Evolutionary conservation across 768 basidiomycete species (phyloP).

Genomic region (Suillus ampliporus): DNA sequence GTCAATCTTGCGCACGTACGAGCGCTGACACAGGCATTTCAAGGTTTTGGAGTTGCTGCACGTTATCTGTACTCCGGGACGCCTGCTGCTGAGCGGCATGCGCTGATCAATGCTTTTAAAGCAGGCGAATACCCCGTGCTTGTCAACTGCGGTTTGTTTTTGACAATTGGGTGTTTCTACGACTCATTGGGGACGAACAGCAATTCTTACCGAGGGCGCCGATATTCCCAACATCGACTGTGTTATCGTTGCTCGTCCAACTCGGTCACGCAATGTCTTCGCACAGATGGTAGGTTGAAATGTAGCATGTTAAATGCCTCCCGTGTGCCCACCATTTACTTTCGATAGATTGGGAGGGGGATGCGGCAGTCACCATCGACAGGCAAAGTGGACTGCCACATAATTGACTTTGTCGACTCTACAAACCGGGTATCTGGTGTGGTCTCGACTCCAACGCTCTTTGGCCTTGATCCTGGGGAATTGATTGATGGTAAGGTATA

Average conservation of each 20-base stretch:
- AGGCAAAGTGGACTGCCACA: slow-evolving; percentile 81
- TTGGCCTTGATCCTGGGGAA: slow-evolving; percentile 80
- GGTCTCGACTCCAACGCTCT: slow-evolving; percentile 79
- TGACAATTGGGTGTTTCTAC: not conserved
- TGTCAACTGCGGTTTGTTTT: slow-evolving; percentile 76
- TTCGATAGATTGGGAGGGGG: slow-evolving; percentile 84
- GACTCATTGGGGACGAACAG: slow-evolving; percentile 33
- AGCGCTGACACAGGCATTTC: slow-evolving; percentile 74
- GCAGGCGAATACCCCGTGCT: slow-evolving; percentile 81
- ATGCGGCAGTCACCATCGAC: slow-evolving; percentile 84
- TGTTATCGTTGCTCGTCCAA: slow-evolving; percentile 85
- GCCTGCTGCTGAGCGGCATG: slow-evolving; percentile 62
- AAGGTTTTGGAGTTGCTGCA: slow-evolving; percentile 81
- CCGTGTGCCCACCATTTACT: slow-evolving; percentile 5
- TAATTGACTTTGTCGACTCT: slow-evolving; percentile 92
- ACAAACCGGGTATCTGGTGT: slow-evolving; percentile 70
- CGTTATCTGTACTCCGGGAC: slow-evolving; percentile 79
- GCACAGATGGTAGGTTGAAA: slow-evolving; percentile 79
- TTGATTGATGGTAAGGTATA: slow-evolving; percentile 58
- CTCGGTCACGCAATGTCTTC: slow-evolving; percentile 86
- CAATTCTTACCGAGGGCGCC: slow-evolving; percentile 91
- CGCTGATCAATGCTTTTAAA: slow-evolving; percentile 70
- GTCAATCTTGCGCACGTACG: slow-evolving; percentile 83
- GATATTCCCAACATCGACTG: slow-evolving; percentile 97
- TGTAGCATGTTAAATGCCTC: not conserved